Evolutionary conservation across 177 flowering plant genomes (phyloP).

Genomic region (Vitis hybrid): DNA sequence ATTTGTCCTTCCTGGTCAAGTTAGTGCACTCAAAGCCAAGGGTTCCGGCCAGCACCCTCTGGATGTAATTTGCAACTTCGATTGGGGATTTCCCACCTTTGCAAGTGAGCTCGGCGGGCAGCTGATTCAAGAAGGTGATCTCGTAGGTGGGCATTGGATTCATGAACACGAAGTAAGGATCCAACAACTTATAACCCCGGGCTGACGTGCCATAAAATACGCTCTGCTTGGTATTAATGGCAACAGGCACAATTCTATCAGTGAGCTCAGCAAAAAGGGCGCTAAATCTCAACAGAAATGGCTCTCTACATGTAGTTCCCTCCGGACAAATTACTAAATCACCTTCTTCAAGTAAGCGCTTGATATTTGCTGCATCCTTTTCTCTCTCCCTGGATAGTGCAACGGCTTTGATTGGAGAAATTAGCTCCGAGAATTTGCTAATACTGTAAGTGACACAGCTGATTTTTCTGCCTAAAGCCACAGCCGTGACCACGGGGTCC

Average conservation of each 20-base stretch:
- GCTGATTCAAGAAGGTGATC: constrained; percentile 69
- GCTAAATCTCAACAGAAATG: constrained; percentile 70
- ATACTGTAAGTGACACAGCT: constrained; percentile 84
- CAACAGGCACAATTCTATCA: constrained; percentile 83
- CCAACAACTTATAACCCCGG: constrained; percentile 64
- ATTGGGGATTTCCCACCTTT: constrained; percentile 68
- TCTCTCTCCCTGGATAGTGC: constrained; percentile 70
- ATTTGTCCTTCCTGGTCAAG: constrained; percentile 75
- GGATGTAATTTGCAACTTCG: constrained; percentile 77
- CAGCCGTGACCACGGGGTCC: constrained; percentile 72
- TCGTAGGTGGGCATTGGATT: constrained; percentile 78
- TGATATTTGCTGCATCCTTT: constrained; percentile 62
- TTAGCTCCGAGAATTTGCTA: constrained; percentile 66
- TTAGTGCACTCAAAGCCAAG: constrained; percentile 75
- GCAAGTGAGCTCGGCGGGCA: constrained; percentile 66
- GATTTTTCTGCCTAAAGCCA: constrained; percentile 66
- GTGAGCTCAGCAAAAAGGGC: constrained; percentile 82
- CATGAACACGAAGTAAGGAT: constrained; percentile 87
- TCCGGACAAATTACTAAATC: constrained; percentile 83
- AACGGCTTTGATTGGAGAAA: constrained; percentile 76
- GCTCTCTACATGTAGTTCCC: constrained; percentile 83
- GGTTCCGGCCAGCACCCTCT: constrained; percentile 62
- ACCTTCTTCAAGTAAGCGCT: constrained; percentile 60
- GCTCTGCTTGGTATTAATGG: constrained; percentile 59
- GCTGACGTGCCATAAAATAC: constrained; percentile 68